phyloP scores from a whole-genome alignment of 2,329 filamentous ascomycete species.

The Microsporum ferrugineum region DNA sequence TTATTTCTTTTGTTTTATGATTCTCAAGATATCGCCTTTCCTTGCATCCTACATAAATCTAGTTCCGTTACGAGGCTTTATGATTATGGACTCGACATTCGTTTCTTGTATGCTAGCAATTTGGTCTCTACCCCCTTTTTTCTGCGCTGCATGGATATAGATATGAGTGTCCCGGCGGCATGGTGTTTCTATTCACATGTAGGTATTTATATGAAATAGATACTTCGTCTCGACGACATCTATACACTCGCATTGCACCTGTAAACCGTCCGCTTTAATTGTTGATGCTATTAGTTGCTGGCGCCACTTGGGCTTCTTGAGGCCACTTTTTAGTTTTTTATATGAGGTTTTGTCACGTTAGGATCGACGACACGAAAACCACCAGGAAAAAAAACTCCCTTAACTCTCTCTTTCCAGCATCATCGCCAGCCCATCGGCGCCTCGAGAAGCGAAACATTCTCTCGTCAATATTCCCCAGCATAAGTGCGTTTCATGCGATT shows the following conservation, averaged over 20 bases:
- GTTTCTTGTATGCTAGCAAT: background rate
- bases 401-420: background rate
- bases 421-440: background rate
- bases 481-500: background rate
- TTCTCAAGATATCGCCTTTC: background rate
- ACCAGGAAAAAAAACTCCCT: background rate
- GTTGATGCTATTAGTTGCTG: background rate
- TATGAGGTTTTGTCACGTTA: background rate
- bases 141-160: background rate
- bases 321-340: background rate
- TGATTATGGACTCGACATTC: background rate
- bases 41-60: background rate
- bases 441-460: background rate
- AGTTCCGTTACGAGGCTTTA: background rate
- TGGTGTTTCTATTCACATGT: background rate
- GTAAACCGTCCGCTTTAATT: background rate
- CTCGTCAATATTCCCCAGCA: background rate
- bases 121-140: background rate
- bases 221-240: background rate
- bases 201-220: background rate
- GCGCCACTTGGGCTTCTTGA: background rate
- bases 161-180: background rate
- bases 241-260: background rate
- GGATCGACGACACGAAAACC: background rate
- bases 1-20: constrained; percentile 8